phyloP scores from a whole-genome alignment of 176 grass and related monocot species.

The Hordeum vulgare region MorexV3_pseudomolecules_assembly NC_058524.1:632135104-632135603 shows the following conservation, averaged over 20 bases:
- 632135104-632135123: background rate
- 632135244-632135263: conserved; percentile 60
- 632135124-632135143: background rate
- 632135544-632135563: background rate
- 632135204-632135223: conserved; percentile 89
- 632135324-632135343: conserved; percentile 81
- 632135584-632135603: background rate
- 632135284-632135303: conserved; percentile 95
- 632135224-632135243: conserved; percentile 90
- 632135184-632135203: conserved; percentile 88
- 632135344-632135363: conserved; percentile 6
- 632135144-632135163: background rate
- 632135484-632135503: conserved; percentile 1
- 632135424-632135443: conserved; percentile 90
- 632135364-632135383: background rate
- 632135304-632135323: conserved; percentile 98
- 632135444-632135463: conserved; percentile 97
- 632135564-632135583: background rate
- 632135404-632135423: conserved; percentile 92
- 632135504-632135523: background rate
- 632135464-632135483: conserved; percentile 28
- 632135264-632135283: conserved; percentile 71
- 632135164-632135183: conserved; percentile 98
- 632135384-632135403: conserved; percentile 17
- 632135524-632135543: background rate